These are phyloP conservation scores for Hypoxylon intermedium DNA, from an alignment of 495 filamentous ascomycete genomes.

Conservation along the genomic window DNA sequence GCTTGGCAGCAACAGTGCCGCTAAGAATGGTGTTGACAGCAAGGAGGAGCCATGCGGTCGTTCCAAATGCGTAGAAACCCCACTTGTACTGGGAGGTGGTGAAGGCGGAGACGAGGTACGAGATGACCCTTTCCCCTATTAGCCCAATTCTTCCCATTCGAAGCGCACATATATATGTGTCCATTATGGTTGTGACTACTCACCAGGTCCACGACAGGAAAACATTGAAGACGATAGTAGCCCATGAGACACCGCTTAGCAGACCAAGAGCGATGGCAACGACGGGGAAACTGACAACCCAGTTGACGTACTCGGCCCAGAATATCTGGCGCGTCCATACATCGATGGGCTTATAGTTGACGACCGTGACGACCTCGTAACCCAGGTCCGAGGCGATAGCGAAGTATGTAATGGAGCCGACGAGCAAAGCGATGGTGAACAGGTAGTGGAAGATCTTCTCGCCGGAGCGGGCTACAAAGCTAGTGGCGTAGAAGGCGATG, in stretches of 20 bases:
- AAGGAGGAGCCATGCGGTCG: conserved; percentile 46
- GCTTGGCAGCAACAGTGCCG: conserved; percentile 41
- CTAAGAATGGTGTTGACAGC: conserved; percentile 42
- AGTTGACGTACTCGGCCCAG: conserved; percentile 59
- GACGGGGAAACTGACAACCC: conserved; percentile 55
- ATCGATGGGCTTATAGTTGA: conserved; percentile 40
- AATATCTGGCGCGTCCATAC: conserved; percentile 54
- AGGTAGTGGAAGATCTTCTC: conserved; percentile 64
- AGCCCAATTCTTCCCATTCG: neutral
- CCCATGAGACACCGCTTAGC: conserved; percentile 53
- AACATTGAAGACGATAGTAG: conserved; percentile 55
- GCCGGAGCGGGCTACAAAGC: conserved; percentile 49
- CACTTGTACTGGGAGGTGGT: conserved; percentile 57
- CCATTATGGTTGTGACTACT: conserved; percentile 2
- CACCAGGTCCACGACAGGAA: conserved; percentile 54
- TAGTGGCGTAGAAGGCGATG: conserved; percentile 46
- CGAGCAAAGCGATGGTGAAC: conserved; percentile 56
- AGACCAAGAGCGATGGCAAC: conserved; percentile 52
- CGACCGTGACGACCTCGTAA: conserved; percentile 42
- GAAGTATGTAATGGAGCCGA: conserved; percentile 55
- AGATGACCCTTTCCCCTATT: conserved; percentile 43
- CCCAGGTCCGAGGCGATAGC: conserved; percentile 55
- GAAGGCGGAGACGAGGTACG: conserved; percentile 53
- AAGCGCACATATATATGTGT: too few species aligned
- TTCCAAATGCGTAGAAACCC: conserved; percentile 59